Conservation (phyloP, 495 filamentous ascomycete species). For the Penicillium flavigenum region DNA sequence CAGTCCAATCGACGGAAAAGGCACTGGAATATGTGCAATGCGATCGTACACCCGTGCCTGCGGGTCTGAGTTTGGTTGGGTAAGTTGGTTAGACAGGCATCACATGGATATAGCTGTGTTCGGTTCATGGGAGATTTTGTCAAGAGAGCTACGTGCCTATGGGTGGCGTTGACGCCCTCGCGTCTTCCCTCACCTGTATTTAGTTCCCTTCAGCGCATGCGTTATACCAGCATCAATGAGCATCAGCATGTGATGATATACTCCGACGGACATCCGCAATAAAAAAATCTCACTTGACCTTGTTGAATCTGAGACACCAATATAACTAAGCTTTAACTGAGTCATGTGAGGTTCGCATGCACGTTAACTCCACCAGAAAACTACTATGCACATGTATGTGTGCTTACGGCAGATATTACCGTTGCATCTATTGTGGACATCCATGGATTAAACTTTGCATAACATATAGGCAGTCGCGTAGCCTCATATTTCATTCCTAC, state of each 20-base stretch:
- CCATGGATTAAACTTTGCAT: background rate
- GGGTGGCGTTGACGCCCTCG: background rate
- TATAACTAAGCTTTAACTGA: background rate
- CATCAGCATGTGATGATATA: no score
- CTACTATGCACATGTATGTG: background rate
- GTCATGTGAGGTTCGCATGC: background rate
- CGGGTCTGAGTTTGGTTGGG: background rate
- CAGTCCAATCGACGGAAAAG: background rate
- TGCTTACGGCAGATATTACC: background rate
- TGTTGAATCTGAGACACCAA: background rate
- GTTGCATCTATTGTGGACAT: background rate
- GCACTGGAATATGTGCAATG: background rate
- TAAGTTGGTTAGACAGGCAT: background rate
- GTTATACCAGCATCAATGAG: no score
- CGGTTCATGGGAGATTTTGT: background rate
- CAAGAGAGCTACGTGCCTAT: background rate
- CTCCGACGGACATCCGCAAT: background rate
- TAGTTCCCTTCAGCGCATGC: no score
- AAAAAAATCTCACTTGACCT: background rate
- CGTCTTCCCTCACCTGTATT: no score
- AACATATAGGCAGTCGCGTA: background rate
- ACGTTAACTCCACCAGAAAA: background rate
- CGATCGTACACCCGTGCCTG: background rate
- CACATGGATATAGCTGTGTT: background rate
- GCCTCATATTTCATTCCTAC: background rate